phyloP scores from a whole-genome alignment of 768 basidiomycete species.

The Russula dissimulans region DNA sequence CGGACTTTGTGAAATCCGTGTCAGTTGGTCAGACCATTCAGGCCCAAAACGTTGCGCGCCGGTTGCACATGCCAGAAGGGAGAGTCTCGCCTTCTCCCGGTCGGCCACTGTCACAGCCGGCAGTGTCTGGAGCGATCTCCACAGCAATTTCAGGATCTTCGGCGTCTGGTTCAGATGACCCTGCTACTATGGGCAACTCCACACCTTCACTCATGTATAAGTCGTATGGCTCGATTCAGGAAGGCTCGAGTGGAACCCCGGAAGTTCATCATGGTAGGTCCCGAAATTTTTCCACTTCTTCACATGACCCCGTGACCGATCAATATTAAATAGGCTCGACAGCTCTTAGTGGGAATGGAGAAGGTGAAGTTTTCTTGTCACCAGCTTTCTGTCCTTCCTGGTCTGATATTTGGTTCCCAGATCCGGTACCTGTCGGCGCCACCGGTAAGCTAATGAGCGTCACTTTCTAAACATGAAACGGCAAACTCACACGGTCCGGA shows the following conservation, averaged over 20 bases:
- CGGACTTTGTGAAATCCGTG: conserved; percentile 44
- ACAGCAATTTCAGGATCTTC: background rate
- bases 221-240: conserved; percentile 7
- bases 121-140: conserved; percentile 1
- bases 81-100: conserved; percentile 32
- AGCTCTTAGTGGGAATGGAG: background rate
- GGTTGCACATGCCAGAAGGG: conserved; percentile 41
- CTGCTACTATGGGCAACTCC: background rate
- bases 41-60: conserved; percentile 38
- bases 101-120: conserved; percentile 31
- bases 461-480: background rate
- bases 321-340: background rate
- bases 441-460: conserved; percentile 3
- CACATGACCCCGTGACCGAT: conserved; percentile 6
- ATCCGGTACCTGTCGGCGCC: conserved; percentile 3
- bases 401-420: background rate
- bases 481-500: conserved; percentile 5
- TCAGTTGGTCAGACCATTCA: conserved; percentile 39
- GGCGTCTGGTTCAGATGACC: background rate
- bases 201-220: conserved; percentile 2
- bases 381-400: background rate
- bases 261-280: background rate
- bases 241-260: background rate
- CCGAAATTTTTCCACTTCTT: background rate
- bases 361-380: conserved; percentile 5